These are phyloP conservation scores for Taphrina pruni DNA, from an alignment of 1,139 yeast genomes.

Conservation along the genomic window DNA sequence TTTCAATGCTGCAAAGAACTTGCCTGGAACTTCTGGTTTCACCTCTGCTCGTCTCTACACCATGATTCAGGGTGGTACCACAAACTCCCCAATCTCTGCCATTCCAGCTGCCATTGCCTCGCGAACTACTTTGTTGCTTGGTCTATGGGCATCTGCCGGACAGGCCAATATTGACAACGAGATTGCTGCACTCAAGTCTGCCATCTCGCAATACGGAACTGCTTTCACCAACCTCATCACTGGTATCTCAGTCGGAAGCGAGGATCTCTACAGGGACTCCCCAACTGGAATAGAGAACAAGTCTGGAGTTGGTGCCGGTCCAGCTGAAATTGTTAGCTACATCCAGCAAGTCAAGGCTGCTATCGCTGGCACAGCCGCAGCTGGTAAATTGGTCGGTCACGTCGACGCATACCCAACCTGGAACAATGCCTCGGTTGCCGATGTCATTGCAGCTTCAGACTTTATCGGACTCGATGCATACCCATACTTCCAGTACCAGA, in stretches of 20 bases:
- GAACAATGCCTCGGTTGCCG: constrained; percentile 73
- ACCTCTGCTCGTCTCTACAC: constrained; percentile 37
- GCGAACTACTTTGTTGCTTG: constrained; percentile 77
- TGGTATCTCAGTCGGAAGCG: constrained; percentile 85
- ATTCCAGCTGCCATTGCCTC: constrained; percentile 67
- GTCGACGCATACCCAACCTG: constrained; percentile 94
- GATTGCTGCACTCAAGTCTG: constrained; percentile 69
- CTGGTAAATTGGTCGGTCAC: constrained; percentile 76
- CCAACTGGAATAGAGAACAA: constrained; percentile 60
- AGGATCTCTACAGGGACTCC: constrained; percentile 86
- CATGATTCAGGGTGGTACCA: constrained; percentile 30
- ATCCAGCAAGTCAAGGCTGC: constrained; percentile 41
- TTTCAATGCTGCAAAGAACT: constrained; percentile 7
- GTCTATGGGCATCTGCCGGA: constrained; percentile 88
- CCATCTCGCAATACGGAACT: constrained; percentile 58
- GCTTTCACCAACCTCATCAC: constrained; percentile 54
- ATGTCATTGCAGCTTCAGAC: constrained; percentile 80
- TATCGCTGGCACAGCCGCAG: constrained; percentile 64
- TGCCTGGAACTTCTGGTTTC: constrained; percentile 27
- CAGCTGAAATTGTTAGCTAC: constrained; percentile 53
- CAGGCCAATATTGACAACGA: constrained; percentile 71
- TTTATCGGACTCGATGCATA: constrained; percentile 89
- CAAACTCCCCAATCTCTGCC: constrained; percentile 18
- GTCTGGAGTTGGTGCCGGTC: constrained; percentile 67
- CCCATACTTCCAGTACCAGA: constrained; percentile 98